Percentiles rank a stretch among this genome's conserved stretches.
These are phyloP conservation scores for Moricandia arvensis DNA, from an alignment of 345 rosid species.

Conservation along the genomic window DNA sequence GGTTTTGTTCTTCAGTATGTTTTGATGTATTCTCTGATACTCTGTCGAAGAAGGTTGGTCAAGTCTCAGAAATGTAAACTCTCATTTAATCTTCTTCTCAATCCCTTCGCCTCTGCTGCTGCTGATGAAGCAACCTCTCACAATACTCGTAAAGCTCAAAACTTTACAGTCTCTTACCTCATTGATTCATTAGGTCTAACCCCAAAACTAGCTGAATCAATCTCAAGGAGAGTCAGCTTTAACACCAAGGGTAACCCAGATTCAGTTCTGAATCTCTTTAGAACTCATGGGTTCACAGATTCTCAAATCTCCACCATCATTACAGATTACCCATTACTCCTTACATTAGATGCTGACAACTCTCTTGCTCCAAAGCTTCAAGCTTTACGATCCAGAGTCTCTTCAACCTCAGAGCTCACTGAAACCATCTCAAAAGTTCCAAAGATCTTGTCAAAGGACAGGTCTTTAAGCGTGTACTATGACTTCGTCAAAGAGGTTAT, in stretches of 20 bases:
- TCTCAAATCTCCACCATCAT: background rate
- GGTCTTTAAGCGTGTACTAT: background rate
- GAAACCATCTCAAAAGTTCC: conserved; percentile 1
- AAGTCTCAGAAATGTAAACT: background rate
- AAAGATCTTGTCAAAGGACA: background rate
- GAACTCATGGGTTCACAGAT: background rate
- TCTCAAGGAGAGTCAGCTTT: conserved; percentile 1
- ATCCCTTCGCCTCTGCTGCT: background rate
- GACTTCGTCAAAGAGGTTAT: background rate
- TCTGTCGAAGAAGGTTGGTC: background rate
- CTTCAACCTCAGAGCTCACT: background rate
- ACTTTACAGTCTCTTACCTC: conserved; percentile 13
- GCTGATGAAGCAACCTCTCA: too few relatives aligned
- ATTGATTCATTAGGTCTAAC: background rate
- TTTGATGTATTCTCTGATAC: background rate
- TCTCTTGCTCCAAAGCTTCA: conserved; percentile 8
- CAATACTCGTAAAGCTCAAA: background rate
- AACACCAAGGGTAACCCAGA: background rate
- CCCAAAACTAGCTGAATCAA: background rate
- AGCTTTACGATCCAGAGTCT: background rate
- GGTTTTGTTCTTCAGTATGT: background rate
- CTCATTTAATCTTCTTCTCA: background rate
- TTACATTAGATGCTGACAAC: background rate
- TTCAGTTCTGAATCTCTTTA: background rate
- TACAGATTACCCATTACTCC: background rate